Evolutionary conservation across 768 basidiomycete species (phyloP).

Genomic region (Gelatoporia subvermispora): DNA sequence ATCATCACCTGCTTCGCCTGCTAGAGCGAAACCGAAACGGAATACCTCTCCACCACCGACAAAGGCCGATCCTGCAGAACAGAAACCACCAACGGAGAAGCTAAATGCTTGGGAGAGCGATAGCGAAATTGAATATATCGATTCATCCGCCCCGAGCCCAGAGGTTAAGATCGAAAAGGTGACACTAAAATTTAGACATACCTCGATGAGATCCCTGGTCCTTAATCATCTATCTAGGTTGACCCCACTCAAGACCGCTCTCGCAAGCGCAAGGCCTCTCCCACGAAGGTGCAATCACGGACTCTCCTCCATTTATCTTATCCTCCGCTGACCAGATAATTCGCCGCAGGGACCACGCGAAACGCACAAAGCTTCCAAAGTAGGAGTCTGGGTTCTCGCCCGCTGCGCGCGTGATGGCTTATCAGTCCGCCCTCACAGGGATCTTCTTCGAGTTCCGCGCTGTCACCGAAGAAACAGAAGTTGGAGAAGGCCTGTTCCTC

Average conservation of each 20-base stretch:
- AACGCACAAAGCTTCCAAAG: neutral
- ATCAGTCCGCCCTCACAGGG: too few species aligned
- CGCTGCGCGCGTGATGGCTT: neutral
- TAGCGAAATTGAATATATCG: constrained; percentile 16
- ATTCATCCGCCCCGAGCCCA: neutral
- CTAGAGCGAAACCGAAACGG: constrained; percentile 25
- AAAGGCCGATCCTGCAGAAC: neutral
- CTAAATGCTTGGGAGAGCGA: constrained; percentile 22
- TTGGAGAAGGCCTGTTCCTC: constrained; percentile 2
- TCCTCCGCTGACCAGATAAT: neutral
- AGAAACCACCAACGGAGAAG: constrained; percentile 13
- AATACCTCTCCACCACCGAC: constrained; percentile 10
- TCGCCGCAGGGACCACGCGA: neutral
- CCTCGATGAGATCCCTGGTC: too few species aligned
- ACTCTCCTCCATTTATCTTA: neutral
- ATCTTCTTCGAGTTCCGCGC: too few species aligned
- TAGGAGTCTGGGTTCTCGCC: neutral
- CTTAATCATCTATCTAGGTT: too few species aligned
- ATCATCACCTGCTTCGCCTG: neutral
- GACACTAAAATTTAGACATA: too few species aligned
- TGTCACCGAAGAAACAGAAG: neutral
- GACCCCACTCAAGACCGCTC: too few species aligned
- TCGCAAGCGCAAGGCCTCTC: neutral
- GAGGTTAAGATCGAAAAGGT: neutral
- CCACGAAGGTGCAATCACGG: neutral